phyloP scores from a whole-genome alignment of 768 basidiomycete species.

The Phanerodontia chrysosporium region DNA sequence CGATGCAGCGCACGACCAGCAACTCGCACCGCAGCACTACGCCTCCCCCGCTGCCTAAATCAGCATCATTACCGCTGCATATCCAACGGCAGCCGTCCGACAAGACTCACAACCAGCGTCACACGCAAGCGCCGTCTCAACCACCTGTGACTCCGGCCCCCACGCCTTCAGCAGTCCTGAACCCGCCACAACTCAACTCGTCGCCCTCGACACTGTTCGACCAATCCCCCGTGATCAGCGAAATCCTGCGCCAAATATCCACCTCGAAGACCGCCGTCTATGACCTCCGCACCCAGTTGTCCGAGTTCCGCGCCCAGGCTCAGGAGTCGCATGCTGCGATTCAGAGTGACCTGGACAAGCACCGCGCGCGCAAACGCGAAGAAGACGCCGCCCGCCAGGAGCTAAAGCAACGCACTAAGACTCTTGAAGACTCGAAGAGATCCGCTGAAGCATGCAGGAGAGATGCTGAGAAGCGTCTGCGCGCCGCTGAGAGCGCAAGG shows the following conservation, averaged over 20 bases:
- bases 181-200: conserved; percentile 11
- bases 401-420: conserved; percentile 77
- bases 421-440: conserved; percentile 83
- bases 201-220: conserved; percentile 34
- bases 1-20: conserved; percentile 36
- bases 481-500: conserved; percentile 57
- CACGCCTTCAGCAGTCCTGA: conserved; percentile 5
- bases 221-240: conserved; percentile 65
- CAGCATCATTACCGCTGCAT: conserved; percentile 75
- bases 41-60: conserved; percentile 81
- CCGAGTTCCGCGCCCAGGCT: conserved; percentile 53
- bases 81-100: conserved; percentile 38
- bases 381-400: conserved; percentile 81
- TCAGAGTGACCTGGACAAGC: conserved; percentile 69
- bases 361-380: conserved; percentile 70
- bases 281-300: conserved; percentile 68
- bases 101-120: conserved; percentile 10
- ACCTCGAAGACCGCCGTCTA: conserved; percentile 53
- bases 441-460: conserved; percentile 72
- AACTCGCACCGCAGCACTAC: conserved; percentile 61
- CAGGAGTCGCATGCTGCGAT: conserved; percentile 59
- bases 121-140: conserved; percentile 16
- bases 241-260: conserved; percentile 72
- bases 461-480: conserved; percentile 87
- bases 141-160: conserved; percentile 15